Conservation (phyloP, 2,329 filamentous ascomycete genomes). For the Dryadomyces quercivorus region DNA sequence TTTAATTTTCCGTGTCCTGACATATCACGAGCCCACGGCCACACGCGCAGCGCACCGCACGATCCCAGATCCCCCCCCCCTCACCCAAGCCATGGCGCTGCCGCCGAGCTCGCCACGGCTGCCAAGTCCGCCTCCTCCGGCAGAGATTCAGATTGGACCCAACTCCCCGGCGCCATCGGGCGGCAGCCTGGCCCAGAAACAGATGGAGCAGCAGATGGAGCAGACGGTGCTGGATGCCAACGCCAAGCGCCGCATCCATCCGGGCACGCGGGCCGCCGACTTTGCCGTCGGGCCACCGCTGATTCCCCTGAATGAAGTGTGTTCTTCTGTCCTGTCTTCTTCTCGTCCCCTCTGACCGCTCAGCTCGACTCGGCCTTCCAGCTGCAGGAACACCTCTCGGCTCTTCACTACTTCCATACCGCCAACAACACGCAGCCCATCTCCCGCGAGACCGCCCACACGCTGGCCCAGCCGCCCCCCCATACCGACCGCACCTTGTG, state of each 20-base stretch:
- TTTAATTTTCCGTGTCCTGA: too few relatives aligned
- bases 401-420: conserved; percentile 75
- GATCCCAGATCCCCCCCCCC: too few relatives aligned
- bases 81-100: conserved; percentile 29
- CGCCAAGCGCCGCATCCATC: conserved; percentile 73
- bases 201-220: conserved; percentile 46
- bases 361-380: conserved; percentile 96
- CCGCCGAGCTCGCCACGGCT: conserved; percentile 77
- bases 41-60: too few relatives aligned
- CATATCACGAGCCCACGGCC: too few relatives aligned
- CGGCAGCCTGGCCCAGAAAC: conserved; percentile 33
- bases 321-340: conserved; percentile 15
- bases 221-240: conserved; percentile 56
- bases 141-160: conserved; percentile 76
- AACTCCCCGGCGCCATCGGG: conserved; percentile 14
- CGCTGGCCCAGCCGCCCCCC: conserved; percentile 67
- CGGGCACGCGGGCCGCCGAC: conserved; percentile 80
- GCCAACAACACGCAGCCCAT: conserved; percentile 56
- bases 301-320: conserved; percentile 71
- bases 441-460: conserved; percentile 59
- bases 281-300: conserved; percentile 89
- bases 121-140: conserved; percentile 85
- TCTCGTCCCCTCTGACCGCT: neutral
- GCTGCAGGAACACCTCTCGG: conserved; percentile 91
- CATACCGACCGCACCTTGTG: conserved; percentile 79